Base-by-base conservation (phyloP, 2,329 filamentous ascomycete genomes). In the Talaromyces funiculosus region DNA sequence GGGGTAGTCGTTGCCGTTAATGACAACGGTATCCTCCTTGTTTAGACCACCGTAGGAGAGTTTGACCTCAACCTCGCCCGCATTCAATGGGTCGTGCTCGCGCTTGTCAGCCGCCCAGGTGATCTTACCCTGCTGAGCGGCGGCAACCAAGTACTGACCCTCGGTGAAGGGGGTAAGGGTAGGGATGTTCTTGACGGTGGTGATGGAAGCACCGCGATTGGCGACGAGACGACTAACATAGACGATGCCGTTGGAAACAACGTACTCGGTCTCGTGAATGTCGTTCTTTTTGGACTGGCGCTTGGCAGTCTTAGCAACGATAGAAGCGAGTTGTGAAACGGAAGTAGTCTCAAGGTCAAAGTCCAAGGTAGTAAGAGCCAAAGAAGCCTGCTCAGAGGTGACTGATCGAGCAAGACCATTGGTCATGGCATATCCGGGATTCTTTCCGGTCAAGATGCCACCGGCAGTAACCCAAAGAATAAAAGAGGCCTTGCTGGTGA, bases 21-120 rank as follows among this genome's bases (percentile, higher is more conserved):
- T 26, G 7, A 60, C 62, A 29, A 64, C 61, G 14, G 61, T n/a
- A 35, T 66, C 64, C 49, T 64, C 63, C 6, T 57, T 59, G 37
- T 66, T 67, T 16, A 66, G 59, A 22, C 63, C 61, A 3, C 9
- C 38, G 26, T n/a, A 43, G 4, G 64, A 33, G 7, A 61, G 14
- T 43, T 62, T 54, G 9, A 62, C 60, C 20, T 60, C 38, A 35
- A 67, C 54, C 20, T 66, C 60, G 2, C 63, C 49, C 4, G 42
- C 51, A 18, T 29, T 63, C 10, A 57, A 20, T 24, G 38, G 22
- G 3, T 38, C 45, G 16, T 38, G 33, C 22, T 40, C 35, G n/a
- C 53, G 53, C 35, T 40, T 57, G n/a, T 33, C 26, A 12, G 55
- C 53, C 16, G 14, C 26, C 3, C 51, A 40, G 7, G 29, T 16